A percentile compares a stretch with the other conserved stretches of the same genome.
Evolutionary conservation across 106 monocot species (phyloP).

Genomic region (Dendrobium officinale): DNA sequence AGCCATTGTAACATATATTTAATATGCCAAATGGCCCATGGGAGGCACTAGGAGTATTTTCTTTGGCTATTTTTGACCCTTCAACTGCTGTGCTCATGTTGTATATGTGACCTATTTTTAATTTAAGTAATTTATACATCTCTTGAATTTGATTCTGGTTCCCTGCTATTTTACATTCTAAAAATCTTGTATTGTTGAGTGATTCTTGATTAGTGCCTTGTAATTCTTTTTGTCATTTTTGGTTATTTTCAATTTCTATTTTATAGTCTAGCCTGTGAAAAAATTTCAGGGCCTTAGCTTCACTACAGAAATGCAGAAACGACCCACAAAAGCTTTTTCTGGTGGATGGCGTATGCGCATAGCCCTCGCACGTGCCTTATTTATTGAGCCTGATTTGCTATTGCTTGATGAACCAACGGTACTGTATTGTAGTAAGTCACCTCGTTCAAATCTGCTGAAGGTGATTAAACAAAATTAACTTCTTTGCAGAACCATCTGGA

Average conservation of each 20-base stretch:
- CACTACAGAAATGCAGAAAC: slow-evolving; percentile 82
- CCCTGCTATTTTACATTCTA: not conserved
- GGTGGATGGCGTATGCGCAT: slow-evolving; percentile 99
- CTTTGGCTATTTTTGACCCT: too few relatives aligned
- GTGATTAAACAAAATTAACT: not conserved
- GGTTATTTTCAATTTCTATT: not conserved
- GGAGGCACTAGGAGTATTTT: too few relatives aligned
- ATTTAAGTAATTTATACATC: not conserved
- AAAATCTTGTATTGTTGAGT: not conserved
- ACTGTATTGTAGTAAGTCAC: slow-evolving; percentile 13
- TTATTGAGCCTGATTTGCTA: slow-evolving; percentile 93
- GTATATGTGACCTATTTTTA: not conserved
- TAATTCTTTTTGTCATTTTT: not conserved
- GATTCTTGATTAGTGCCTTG: not conserved
- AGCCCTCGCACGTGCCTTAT: slow-evolving; percentile 96
- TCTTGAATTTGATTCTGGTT: not conserved
- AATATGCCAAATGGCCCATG: too few relatives aligned
- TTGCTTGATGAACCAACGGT: slow-evolving; percentile 99
- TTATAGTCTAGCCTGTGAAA: not conserved
- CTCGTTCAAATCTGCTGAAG: not conserved
- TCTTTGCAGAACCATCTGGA: slow-evolving; percentile 94
- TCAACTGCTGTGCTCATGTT: not conserved
- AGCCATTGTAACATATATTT: too few relatives aligned
- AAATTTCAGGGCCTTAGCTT: slow-evolving; percentile 94
- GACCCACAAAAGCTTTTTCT: slow-evolving; percentile 83